phyloP scores from a whole-genome alignment of 2,329 filamentous ascomycete species.

The Sarocladium strictum region DNA sequence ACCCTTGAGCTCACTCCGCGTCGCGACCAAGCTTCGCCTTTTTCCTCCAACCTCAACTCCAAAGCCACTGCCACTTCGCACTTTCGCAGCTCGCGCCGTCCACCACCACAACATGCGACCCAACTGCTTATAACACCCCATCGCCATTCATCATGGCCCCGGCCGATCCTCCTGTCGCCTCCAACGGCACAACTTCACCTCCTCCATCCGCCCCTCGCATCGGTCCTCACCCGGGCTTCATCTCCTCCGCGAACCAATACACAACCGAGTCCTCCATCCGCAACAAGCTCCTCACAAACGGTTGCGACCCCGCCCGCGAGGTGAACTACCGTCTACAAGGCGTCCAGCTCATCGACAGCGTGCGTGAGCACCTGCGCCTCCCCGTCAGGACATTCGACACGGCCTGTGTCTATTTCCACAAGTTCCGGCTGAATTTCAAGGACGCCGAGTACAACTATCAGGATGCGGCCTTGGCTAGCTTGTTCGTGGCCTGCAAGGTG shows the following conservation, averaged over 20 bases:
- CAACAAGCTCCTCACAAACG: conserved; percentile 59
- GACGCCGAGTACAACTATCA: conserved; percentile 79
- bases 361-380: conserved; percentile 73
- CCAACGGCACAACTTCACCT: conserved; percentile 1
- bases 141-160: not conserved
- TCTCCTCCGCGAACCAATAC: conserved; percentile 59
- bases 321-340: conserved; percentile 78
- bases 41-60: too few species aligned
- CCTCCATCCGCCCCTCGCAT: conserved; percentile 17
- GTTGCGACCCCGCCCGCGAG: conserved; percentile 71
- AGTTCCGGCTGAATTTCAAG: conserved; percentile 80
- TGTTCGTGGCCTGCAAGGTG: conserved; percentile 94
- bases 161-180: not conserved
- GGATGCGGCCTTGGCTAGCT: conserved; percentile 79
- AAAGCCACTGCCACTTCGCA: too few species aligned
- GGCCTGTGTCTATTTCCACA: conserved; percentile 88
- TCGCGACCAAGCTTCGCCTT: too few species aligned
- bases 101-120: not conserved
- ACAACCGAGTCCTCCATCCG: conserved; percentile 70
- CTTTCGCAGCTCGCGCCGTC: not conserved
- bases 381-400: conserved; percentile 90
- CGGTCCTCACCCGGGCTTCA: conserved; percentile 41
- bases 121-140: not conserved
- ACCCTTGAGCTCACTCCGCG: too few species aligned
- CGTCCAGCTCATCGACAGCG: conserved; percentile 81